A percentile compares a stretch with the other conserved stretches of the same genome.
Conservation (phyloP, 2,329 filamentous ascomycete species). For the Nannizzia gypsea region DNA sequence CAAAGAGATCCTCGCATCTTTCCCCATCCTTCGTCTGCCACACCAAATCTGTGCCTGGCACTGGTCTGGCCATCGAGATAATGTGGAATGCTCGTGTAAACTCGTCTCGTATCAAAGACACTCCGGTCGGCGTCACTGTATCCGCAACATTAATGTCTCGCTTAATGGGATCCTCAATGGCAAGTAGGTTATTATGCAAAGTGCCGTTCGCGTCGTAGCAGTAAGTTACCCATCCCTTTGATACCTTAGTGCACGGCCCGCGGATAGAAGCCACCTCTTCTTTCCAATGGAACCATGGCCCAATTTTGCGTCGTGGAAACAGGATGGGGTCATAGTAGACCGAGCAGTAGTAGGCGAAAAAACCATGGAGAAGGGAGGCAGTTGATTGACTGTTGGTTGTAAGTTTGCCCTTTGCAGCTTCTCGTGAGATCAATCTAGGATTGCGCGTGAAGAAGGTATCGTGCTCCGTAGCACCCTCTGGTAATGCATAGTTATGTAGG, state of each 20-base stretch:
- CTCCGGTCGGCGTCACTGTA: conserved; percentile 72
- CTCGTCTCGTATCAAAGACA: conserved; percentile 71
- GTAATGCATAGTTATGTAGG: conserved; percentile 40
- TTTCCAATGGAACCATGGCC: conserved; percentile 59
- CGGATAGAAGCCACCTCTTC: conserved; percentile 68
- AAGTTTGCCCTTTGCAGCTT: conserved; percentile 48
- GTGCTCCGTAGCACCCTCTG: conserved; percentile 46
- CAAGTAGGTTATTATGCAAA: conserved; percentile 69
- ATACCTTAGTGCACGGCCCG: conserved; percentile 56
- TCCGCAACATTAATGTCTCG: conserved; percentile 75
- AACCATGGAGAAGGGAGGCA: conserved; percentile 62
- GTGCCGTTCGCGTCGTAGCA: conserved; percentile 59
- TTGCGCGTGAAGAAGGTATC: conserved; percentile 69
- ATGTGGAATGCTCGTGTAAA: conserved; percentile 70
- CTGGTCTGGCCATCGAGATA: conserved; percentile 42
- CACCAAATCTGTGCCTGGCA: conserved; percentile 17
- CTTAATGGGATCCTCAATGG: conserved; percentile 88
- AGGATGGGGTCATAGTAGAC: conserved; percentile 17
- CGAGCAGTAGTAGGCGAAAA: conserved; percentile 78
- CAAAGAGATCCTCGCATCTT: conserved; percentile 21
- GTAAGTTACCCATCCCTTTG: conserved; percentile 79
- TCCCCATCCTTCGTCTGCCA: conserved; percentile 16
- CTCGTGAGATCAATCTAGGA: conserved; percentile 53
- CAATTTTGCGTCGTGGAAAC: conserved; percentile 12
- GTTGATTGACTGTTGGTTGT: conserved; percentile 59